A percentile compares a stretch with the other conserved stretches of the same genome.
phyloP scores from a whole-genome alignment of 805 yeast species.

The Pichia thaimueangensis region DNA sequence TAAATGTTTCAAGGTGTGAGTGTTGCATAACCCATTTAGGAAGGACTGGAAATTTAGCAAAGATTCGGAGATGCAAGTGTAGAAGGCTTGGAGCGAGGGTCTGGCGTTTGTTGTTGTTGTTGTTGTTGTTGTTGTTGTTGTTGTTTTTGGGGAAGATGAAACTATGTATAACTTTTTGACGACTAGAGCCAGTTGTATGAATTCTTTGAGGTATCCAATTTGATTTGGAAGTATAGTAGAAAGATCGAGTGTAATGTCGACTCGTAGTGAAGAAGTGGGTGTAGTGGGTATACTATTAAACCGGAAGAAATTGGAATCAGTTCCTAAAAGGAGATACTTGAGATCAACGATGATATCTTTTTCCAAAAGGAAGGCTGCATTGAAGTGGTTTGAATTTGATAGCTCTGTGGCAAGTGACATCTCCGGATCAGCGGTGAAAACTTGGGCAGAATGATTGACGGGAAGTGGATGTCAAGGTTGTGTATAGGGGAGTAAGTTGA shows the following conservation, averaged over 20 bases:
- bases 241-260: slow-evolving; percentile 4
- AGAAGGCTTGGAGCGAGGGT: neutral
- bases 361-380: neutral
- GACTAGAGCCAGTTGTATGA: slow-evolving; percentile 10
- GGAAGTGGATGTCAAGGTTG: too few relatives aligned
- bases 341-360: neutral
- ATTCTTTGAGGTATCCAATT: slow-evolving; percentile 7
- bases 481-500: too few relatives aligned
- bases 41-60: neutral
- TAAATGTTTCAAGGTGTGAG: neutral
- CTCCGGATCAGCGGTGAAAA: neutral
- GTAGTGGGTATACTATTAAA: neutral
- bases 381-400: neutral
- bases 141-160: neutral
- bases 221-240: slow-evolving; percentile 3
- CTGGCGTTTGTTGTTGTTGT: neutral
- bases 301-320: slow-evolving; percentile 6
- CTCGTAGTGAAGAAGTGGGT: neutral
- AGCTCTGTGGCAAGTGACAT: neutral
- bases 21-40: neutral
- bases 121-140: neutral
- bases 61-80: slow-evolving; percentile 1
- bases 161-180: slow-evolving; percentile 2
- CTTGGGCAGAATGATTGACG: too few relatives aligned
- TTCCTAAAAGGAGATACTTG: slow-evolving; percentile 8